Base-by-base conservation (phyloP, 495 filamentous ascomycete species). In the Daldinia loculata region DNA sequence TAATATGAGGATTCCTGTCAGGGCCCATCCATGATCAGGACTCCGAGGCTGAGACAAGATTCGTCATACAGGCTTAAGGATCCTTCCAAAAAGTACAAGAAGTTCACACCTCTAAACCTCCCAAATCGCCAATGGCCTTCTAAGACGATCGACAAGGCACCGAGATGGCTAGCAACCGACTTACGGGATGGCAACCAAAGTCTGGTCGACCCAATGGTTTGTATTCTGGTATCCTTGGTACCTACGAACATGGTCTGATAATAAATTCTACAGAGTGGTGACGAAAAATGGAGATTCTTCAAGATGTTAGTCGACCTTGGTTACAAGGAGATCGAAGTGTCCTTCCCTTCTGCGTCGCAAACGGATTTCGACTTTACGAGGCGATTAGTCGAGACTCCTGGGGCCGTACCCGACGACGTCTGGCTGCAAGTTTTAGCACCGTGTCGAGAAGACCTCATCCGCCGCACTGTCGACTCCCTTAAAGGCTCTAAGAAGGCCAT, bases 271-370 rank as follows among this genome's bases (percentile, higher is more conserved):
- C 74, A 96, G 93, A 94, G 94, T 70, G 92, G 92, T 67, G 91
- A 97, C 41, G 93, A 98, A 83, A 99, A 99, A 86, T 95, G 89
- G 87, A 81, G 84, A 66, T 98, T 95, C 83, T 99, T 99, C 84
- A 87, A 92, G 80, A 97, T 97, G 93, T 87, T 99, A 34, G 89
- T 92, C 69, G 89, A 92, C 69, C 89, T 98, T 55, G 95, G 95
- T 67, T 98, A 98, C 85, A 98, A 98, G 80, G 95, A 99, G 80
- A 97, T 99, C 72, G 95, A 99, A 79, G 90, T 98, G 11, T 97
- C 94, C 1, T 98, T 97, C 81, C 95, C 95, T 36, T 96, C 94
- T 5, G 92, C 95, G 19, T 96, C 93, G 29, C 90, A 97, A 80
- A 96, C 90, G 73, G 95, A 98, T 77, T 98, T 93, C 84, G 93